Percentiles rank a stretch among this genome's conserved stretches.
Evolutionary conservation across 495 filamentous ascomycete genomes (phyloP).

Genomic region (Xylaria bambusicola): DNA sequence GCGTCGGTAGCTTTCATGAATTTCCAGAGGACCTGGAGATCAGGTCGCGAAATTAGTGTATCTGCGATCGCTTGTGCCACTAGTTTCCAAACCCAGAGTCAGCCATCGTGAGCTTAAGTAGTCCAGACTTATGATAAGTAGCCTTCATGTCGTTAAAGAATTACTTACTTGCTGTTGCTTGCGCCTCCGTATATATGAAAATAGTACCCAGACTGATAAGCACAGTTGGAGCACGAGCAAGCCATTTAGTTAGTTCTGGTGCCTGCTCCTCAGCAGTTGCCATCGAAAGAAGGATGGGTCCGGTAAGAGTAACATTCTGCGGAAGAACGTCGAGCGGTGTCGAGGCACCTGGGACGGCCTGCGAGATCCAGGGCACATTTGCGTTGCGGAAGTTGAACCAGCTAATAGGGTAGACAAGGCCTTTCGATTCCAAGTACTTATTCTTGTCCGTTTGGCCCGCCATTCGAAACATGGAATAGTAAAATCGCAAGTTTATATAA

Average conservation of each 20-base stretch:
- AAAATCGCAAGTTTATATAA: slow-evolving; percentile 32
- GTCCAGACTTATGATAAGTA: no score
- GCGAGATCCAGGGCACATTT: slow-evolving; percentile 17
- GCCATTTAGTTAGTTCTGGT: slow-evolving; percentile 48
- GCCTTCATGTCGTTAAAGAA: no score
- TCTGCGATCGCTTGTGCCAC: slow-evolving; percentile 39
- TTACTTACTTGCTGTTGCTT: slow-evolving; percentile 35
- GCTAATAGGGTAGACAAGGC: neutral
- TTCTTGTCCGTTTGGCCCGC: neutral
- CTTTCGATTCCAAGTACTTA: neutral
- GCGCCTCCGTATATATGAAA: slow-evolving; percentile 30
- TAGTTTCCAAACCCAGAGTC: no score
- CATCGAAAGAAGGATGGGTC: slow-evolving; percentile 42
- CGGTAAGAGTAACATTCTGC: slow-evolving; percentile 49
- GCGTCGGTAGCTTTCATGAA: slow-evolving; percentile 32
- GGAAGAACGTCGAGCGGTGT: slow-evolving; percentile 41
- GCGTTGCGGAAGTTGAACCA: slow-evolving; percentile 8
- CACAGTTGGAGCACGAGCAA: slow-evolving; percentile 46
- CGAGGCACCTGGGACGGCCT: slow-evolving; percentile 36
- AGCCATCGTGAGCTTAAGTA: no score
- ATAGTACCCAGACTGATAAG: slow-evolving; percentile 54
- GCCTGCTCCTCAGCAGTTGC: slow-evolving; percentile 40
- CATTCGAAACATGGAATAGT: slow-evolving; percentile 6
- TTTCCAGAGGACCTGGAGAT: slow-evolving; percentile 54
- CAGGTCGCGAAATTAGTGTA: slow-evolving; percentile 35